A percentile compares a stretch with the other conserved stretches of the same genome.
Evolutionary conservation across 1,284 basidiomycete species (phyloP).

Genomic region (Sporisorium sorghi): DNA sequence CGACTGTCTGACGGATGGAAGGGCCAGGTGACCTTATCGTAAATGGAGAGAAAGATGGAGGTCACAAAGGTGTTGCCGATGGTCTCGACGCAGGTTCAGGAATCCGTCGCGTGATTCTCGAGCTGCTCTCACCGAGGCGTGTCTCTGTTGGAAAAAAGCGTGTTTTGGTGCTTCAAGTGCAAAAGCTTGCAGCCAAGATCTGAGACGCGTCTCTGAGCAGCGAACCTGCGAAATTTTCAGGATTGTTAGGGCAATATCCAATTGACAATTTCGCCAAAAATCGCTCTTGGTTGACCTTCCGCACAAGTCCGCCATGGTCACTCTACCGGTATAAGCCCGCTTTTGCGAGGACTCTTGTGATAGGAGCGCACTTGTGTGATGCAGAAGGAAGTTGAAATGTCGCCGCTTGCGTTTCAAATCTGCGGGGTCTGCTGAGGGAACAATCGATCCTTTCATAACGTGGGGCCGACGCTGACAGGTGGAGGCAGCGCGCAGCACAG

Average conservation of each 20-base stretch:
- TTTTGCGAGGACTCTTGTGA: too few relatives aligned
- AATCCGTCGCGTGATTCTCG: slow-evolving; percentile 42
- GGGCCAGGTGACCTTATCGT: slow-evolving; percentile 11
- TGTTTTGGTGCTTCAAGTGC: slow-evolving; percentile 37
- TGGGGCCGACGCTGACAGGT: not conserved
- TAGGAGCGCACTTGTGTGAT: too few relatives aligned
- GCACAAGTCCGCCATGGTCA: too few relatives aligned
- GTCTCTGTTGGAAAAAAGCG: slow-evolving; percentile 27
- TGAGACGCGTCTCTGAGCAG: slow-evolving; percentile 17
- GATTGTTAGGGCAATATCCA: too few relatives aligned
- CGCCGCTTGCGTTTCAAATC: not conserved
- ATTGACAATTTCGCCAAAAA: too few relatives aligned
- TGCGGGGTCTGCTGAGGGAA: not conserved
- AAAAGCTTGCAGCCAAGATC: too few relatives aligned
- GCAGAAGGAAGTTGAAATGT: too few relatives aligned
- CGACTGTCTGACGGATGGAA: not conserved
- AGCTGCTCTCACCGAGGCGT: slow-evolving; percentile 10
- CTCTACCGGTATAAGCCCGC: too few relatives aligned
- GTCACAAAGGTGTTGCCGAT: slow-evolving; percentile 27
- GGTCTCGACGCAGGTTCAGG: not conserved
- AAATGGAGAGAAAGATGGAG: slow-evolving; percentile 23
- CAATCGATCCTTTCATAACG: not conserved
- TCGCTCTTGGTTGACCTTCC: too few relatives aligned
- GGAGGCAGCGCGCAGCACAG: not conserved
- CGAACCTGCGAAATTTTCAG: too few relatives aligned